Conservation (phyloP, 345 rosid species). For the Euphorbia peplus region DNA sequence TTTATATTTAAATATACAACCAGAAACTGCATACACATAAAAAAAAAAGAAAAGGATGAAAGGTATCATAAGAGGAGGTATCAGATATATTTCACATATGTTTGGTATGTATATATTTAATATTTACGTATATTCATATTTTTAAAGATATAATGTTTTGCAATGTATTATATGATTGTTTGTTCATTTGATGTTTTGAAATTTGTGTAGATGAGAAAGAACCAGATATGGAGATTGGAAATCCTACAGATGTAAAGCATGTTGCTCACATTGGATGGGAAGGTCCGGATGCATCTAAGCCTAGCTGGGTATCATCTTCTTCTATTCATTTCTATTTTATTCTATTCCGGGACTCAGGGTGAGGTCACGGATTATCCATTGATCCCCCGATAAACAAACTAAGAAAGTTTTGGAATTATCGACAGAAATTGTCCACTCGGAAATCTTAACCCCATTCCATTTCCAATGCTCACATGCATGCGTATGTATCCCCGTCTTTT, state of each 20-base stretch:
- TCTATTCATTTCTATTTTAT: neutral
- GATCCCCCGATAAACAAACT: too few relatives aligned
- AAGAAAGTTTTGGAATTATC: too few relatives aligned
- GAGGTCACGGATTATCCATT: too few relatives aligned
- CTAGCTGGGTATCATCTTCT: slow-evolving; percentile 54
- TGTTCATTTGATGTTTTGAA: neutral
- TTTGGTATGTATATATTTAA: slow-evolving; percentile 39
- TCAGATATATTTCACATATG: slow-evolving; percentile 48
- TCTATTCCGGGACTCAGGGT: too few relatives aligned
- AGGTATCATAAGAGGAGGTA: slow-evolving; percentile 62
- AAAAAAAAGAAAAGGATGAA: slow-evolving; percentile 49
- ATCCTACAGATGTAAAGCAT: slow-evolving; percentile 80
- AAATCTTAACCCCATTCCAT: too few relatives aligned
- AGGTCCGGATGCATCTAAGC: slow-evolving; percentile 46
- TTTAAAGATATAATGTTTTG: too few relatives aligned
- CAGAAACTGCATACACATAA: too few relatives aligned
- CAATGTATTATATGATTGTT: too few relatives aligned
- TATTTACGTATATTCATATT: too few relatives aligned
- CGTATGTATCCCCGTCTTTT: too few relatives aligned
- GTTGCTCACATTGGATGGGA: slow-evolving; percentile 74
- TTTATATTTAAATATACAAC: neutral
- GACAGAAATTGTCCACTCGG: too few relatives aligned
- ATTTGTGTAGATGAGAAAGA: slow-evolving; percentile 51
- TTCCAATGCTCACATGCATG: too few relatives aligned
- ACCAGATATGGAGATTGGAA: slow-evolving; percentile 55